Conservation (phyloP, 1,284 basidiomycete species). For the Termitomyces sp. region DNA sequence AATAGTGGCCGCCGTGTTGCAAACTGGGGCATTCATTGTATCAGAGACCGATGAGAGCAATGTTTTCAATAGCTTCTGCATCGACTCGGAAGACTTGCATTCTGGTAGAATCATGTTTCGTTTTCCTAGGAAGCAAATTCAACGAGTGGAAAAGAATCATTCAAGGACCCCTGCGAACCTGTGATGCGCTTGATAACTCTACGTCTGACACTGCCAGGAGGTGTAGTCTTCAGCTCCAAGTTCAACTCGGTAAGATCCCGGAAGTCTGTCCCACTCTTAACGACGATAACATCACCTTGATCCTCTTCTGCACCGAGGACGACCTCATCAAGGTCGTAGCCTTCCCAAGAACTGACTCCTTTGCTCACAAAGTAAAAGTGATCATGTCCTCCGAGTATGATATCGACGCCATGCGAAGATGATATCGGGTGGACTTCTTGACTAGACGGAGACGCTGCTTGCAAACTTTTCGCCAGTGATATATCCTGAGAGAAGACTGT, state of each 20-base stretch:
- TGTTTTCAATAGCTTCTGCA: constrained; percentile 60
- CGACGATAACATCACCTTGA: constrained; percentile 62
- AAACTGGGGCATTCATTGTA: constrained; percentile 69
- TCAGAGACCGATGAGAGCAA: constrained; percentile 70
- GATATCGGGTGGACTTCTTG: constrained; percentile 42
- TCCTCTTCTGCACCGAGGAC: constrained; percentile 75
- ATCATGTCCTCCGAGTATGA: constrained; percentile 88
- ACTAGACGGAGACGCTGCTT: constrained; percentile 53
- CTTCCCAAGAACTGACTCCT: constrained; percentile 72
- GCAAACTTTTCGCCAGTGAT: constrained; percentile 49
- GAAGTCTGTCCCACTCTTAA: constrained; percentile 92
- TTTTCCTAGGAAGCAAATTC: constrained; percentile 46
- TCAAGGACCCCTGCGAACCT: constrained; percentile 36
- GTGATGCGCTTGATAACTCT: constrained; percentile 63
- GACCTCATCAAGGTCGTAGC: constrained; percentile 51
- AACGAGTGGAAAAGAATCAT: background rate
- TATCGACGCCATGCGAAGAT: constrained; percentile 72
- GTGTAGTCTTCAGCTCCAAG: constrained; percentile 59
- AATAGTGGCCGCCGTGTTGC: constrained; percentile 63
- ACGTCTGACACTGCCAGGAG: constrained; percentile 59
- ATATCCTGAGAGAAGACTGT: constrained; percentile 59
- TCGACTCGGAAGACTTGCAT: constrained; percentile 52
- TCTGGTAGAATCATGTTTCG: constrained; percentile 58
- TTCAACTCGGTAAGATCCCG: constrained; percentile 76
- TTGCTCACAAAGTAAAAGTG: constrained; percentile 82